Percentiles rank a stretch among this genome's conserved stretches.
Evolutionary conservation across 2,329 filamentous ascomycete species (phyloP).

Genomic region (Diaporthe sp.): DNA sequence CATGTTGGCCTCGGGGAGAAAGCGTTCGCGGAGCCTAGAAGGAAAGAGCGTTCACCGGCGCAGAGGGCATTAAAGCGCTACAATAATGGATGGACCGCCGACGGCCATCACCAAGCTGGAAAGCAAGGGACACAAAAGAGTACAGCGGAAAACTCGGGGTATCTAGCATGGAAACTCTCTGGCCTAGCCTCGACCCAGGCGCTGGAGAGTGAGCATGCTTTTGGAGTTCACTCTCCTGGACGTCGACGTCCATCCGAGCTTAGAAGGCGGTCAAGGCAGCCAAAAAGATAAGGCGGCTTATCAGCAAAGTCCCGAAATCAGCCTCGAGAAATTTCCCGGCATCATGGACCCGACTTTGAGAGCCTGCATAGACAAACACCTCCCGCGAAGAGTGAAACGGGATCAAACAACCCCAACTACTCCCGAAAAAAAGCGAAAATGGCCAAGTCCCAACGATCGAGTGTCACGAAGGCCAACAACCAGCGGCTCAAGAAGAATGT

Average conservation of each 20-base stretch:
- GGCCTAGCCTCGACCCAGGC: background rate
- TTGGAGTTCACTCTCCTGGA: background rate
- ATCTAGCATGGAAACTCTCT: constrained; percentile 2
- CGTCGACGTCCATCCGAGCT: constrained; percentile 9
- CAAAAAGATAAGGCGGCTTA: constrained; percentile 31
- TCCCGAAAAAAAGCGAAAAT: constrained; percentile 60
- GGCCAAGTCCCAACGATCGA: constrained; percentile 90
- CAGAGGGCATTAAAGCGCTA: constrained; percentile 24
- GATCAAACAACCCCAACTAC: background rate
- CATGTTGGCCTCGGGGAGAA: constrained; percentile 39
- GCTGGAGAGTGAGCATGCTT: background rate
- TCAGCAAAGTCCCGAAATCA: constrained; percentile 3
- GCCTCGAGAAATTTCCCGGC: constrained; percentile 21
- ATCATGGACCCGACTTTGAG: constrained; percentile 5
- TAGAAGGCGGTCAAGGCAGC: constrained; percentile 30
- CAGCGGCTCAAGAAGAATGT: constrained; percentile 82
- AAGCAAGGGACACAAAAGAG: background rate
- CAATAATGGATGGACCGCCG: constrained; percentile 3
- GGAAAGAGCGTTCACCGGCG: constrained; percentile 31
- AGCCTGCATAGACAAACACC: constrained; percentile 12
- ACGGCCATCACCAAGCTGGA: constrained; percentile 29
- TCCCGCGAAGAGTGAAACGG: background rate
- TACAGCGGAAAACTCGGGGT: background rate
- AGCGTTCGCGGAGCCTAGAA: constrained; percentile 22
- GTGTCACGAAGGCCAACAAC: constrained; percentile 86